Base-by-base conservation (phyloP, 2,329 filamentous ascomycete genomes). In the Immersiporthe knoxdaviesiana region DNA sequence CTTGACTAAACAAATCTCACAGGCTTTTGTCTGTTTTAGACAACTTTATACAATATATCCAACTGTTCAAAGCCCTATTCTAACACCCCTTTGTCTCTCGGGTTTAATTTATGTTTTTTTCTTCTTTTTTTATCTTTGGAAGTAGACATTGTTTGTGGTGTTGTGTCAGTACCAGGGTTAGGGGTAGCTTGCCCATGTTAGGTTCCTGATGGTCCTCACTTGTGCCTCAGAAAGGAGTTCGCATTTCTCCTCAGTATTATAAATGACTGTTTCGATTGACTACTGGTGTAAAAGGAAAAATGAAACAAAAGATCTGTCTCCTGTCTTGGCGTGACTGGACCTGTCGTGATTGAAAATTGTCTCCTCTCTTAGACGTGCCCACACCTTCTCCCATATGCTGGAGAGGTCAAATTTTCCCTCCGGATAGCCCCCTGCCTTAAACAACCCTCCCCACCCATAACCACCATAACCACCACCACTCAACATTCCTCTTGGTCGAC, bases 331-430 rank as follows among this genome's bases (percentile, higher is more conserved):
- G 32, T n/a, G 58, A 7, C 18, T 32, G 39, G 18, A 18, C n/a
- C 18, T 37, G 4, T 60, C 21, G 35, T 24, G 32, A 60, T 21
- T 3, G 16, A 10, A 14, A 5, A 1, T 30, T 32, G 27, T 32
- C 58, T 37, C 30, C 30, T 32, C 58, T 32, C 14, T 56, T 37
- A 12, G 21, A 3, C 30, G 3, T 50, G 58, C 24, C 24, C 52
- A 27, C 24, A 32, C 27, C 16, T 32, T 24, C 44, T n/a, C 6
- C 18, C 16, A 5, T 30, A 54, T 30, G 27, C 52, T 56, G 27
- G 27, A 56, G 52, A 56, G 14, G 5, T 32, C 39, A 63, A 44
- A 63, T 63, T 44, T 44, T 63, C 60, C 56, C 32, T 37, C 11
- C 35, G 60, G 60, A 27, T 39, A n/a, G 21, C 41, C 39, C n/a